phyloP scores from a whole-genome alignment of 495 filamentous ascomycete species.

The Daldinia childiae region DNA sequence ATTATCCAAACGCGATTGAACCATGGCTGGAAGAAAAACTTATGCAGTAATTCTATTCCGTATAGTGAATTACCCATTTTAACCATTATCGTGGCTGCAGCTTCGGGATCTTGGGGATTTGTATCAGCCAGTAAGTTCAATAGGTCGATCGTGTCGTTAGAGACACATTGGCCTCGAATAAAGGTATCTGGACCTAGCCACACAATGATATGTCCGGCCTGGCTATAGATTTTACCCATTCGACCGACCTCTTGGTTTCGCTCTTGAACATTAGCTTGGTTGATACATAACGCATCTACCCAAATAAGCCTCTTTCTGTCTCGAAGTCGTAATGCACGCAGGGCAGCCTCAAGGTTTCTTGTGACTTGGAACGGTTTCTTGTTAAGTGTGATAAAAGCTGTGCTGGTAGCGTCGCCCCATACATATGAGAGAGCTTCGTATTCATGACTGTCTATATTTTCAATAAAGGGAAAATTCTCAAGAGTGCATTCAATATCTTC shows the following conservation, averaged over 20 bases:
- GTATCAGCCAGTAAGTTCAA: conserved; percentile 9
- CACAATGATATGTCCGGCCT: conserved; percentile 11
- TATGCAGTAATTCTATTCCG: not conserved
- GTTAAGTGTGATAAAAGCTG: conserved; percentile 17
- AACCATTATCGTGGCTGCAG: not conserved
- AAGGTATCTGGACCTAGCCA: conserved; percentile 13
- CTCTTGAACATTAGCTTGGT: conserved; percentile 18
- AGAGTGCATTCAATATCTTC: conserved; percentile 17
- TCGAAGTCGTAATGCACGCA: conserved; percentile 6
- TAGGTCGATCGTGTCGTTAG: conserved; percentile 1
- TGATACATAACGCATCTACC: conserved; percentile 30
- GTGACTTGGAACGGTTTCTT: conserved; percentile 9
- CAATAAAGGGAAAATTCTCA: conserved; percentile 10
- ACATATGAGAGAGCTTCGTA: conserved; percentile 33
- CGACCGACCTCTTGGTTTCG: conserved; percentile 27
- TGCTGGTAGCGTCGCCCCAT: conserved; percentile 25
- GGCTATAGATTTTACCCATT: conserved; percentile 23
- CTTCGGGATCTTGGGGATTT: conserved; percentile 5
- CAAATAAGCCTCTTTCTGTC: conserved; percentile 15
- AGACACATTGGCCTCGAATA: not conserved
- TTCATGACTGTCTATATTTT: not conserved
- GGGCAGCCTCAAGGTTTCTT: conserved; percentile 17
- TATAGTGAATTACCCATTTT: not conserved
- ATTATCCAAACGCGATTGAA: conserved; percentile 18
- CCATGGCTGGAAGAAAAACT: conserved; percentile 26